phyloP scores from a whole-genome alignment of 768 basidiomycete genomes.

The Xanthoconium stramineum region DNA sequence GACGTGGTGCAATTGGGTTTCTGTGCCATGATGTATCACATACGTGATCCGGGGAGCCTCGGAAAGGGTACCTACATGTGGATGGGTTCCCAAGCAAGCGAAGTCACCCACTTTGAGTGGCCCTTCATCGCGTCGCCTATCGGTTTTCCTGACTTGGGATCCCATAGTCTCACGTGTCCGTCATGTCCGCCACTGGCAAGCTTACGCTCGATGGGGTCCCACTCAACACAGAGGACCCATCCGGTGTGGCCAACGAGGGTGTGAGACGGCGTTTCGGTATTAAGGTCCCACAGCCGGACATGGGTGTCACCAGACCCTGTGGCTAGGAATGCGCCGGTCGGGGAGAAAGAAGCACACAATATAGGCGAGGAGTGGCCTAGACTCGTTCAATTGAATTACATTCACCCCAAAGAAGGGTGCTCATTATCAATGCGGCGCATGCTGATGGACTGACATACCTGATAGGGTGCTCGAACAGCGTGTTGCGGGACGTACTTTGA shows the following conservation, averaged over 20 bases:
- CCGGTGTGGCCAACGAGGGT: constrained; percentile 86
- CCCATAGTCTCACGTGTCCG: constrained; percentile 90
- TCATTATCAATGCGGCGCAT: constrained; percentile 2
- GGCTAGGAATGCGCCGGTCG: constrained; percentile 85
- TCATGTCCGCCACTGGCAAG: constrained; percentile 95
- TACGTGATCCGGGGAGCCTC: not conserved
- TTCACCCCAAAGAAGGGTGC: not conserved
- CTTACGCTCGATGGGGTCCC: constrained; percentile 90
- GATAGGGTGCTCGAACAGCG: constrained; percentile 91
- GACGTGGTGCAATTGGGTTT: constrained; percentile 72
- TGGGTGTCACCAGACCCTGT: constrained; percentile 96
- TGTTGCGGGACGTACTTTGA: constrained; percentile 89
- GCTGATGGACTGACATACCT: constrained; percentile 43
- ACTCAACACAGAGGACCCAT: constrained; percentile 97
- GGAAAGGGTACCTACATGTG: constrained; percentile 61
- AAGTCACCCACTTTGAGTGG: constrained; percentile 95
- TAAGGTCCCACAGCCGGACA: constrained; percentile 90
- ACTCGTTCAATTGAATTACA: constrained; percentile 3
- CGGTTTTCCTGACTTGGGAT: constrained; percentile 86
- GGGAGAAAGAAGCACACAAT: constrained; percentile 92
- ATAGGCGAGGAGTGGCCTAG: constrained; percentile 90
- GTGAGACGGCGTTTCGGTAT: constrained; percentile 88
- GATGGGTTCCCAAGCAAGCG: constrained; percentile 93
- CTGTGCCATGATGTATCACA: constrained; percentile 36
- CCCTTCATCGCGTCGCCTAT: constrained; percentile 88